Percentiles rank a stretch among this genome's conserved stretches.
These are phyloP conservation scores for Middelhovenomyces tepae DNA, from an alignment of 805 yeast genomes.

Conservation along the genomic window DNA sequence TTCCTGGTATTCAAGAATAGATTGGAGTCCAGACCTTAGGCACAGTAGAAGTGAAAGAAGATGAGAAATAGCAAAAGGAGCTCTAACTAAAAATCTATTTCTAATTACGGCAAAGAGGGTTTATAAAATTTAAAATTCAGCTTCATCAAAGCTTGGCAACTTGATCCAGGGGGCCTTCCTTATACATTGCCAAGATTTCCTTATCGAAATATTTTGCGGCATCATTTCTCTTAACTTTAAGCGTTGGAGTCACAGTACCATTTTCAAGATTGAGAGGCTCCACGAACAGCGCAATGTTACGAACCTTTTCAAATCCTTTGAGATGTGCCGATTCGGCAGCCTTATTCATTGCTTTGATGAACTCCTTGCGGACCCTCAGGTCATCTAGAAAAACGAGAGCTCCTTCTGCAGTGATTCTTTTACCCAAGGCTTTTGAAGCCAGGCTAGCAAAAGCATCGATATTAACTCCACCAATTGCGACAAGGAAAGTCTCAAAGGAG, in stretches of 20 bases:
- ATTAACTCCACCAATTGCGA: slow-evolving; percentile 57
- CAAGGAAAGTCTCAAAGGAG: slow-evolving; percentile 44
- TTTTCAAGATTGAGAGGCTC: slow-evolving; percentile 59
- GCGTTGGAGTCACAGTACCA: slow-evolving; percentile 60
- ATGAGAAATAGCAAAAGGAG: too few relatives aligned
- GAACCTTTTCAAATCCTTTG: slow-evolving; percentile 57
- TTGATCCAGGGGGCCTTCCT: slow-evolving; percentile 33
- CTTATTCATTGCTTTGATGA: slow-evolving; percentile 33
- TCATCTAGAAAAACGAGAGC: slow-evolving; percentile 18
- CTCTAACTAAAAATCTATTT: too few relatives aligned
- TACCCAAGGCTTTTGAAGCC: slow-evolving; percentile 20
- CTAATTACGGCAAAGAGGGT: too few relatives aligned
- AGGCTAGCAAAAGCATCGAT: slow-evolving; percentile 33
- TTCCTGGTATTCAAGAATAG: too few relatives aligned
- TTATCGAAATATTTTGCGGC: slow-evolving; percentile 38
- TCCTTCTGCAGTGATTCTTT: slow-evolving; percentile 28
- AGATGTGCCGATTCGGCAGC: slow-evolving; percentile 31
- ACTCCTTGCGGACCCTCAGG: slow-evolving; percentile 28
- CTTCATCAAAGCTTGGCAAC: neutral
- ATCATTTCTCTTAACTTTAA: slow-evolving; percentile 44
- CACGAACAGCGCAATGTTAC: slow-evolving; percentile 41
- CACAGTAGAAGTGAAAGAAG: too few relatives aligned
- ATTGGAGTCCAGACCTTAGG: too few relatives aligned
- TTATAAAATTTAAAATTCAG: slow-evolving; percentile 3
- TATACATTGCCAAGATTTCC: slow-evolving; percentile 37